Conservation (phyloP, 208 protist genomes). For the Leishmania major region DNA sequence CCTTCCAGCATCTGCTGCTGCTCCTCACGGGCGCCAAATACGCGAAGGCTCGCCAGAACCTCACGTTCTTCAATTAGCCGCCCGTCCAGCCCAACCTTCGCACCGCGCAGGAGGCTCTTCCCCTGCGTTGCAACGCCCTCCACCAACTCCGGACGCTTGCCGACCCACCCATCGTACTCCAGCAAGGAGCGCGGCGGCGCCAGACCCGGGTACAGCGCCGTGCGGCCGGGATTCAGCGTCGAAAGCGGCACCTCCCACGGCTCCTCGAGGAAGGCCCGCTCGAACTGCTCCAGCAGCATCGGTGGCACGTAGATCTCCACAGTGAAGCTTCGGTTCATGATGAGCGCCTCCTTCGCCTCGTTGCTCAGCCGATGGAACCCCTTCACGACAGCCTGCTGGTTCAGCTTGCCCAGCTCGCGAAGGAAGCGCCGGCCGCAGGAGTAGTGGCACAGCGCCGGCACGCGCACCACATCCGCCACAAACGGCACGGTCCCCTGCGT, state of each 20-base stretch:
- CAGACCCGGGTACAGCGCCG: constrained; percentile 79
- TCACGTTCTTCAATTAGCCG: constrained; percentile 52
- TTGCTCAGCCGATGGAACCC: constrained; percentile 83
- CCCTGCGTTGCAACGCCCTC: constrained; percentile 78
- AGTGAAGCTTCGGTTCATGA: constrained; percentile 60
- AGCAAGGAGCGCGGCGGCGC: constrained; percentile 70
- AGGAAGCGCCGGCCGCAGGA: constrained; percentile 49
- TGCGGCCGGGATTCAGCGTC: constrained; percentile 65
- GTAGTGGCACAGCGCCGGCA: constrained; percentile 69
- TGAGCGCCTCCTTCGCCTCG: constrained; percentile 73
- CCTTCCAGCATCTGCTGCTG: constrained; percentile 47
- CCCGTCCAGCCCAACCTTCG: constrained; percentile 65
- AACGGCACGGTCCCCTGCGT: constrained; percentile 5
- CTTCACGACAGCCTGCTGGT: constrained; percentile 85
- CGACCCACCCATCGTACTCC: constrained; percentile 79
- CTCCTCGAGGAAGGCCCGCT: constrained; percentile 70
- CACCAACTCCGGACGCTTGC: constrained; percentile 75
- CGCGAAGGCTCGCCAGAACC: constrained; percentile 57
- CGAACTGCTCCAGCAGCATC: constrained; percentile 64
- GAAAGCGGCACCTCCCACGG: constrained; percentile 77
- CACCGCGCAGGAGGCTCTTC: constrained; percentile 61
- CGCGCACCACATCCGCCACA: constrained; percentile 65
- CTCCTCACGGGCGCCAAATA: constrained; percentile 67
- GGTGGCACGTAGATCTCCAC: constrained; percentile 83
- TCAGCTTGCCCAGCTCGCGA: constrained; percentile 83